Conservation (phyloP, 768 basidiomycete species). For the Boletus patriciae region DNA sequence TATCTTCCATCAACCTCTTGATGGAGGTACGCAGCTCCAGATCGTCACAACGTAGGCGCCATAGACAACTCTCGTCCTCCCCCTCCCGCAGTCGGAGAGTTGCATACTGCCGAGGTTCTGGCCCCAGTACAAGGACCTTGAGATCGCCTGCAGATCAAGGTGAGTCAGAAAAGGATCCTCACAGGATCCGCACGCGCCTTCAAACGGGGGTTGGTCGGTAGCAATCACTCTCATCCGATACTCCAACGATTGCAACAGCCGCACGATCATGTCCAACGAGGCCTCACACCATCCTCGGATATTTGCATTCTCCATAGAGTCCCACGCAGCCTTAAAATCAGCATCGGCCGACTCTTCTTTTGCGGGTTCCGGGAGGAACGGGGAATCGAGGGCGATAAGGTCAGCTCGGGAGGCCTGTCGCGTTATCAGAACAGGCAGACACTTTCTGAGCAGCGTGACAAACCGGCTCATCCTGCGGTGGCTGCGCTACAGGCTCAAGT, state of each 20-base stretch:
- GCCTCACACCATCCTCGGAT: conserved; percentile 70
- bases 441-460: conserved; percentile 2
- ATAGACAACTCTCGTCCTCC: conserved; percentile 71
- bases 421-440: conserved; percentile 13
- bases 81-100: conserved; percentile 58
- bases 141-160: conserved; percentile 52
- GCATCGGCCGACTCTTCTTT: conserved; percentile 17
- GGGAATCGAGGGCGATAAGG: conserved; percentile 74
- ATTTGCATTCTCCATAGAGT: conserved; percentile 43
- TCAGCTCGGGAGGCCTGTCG: conserved; percentile 43
- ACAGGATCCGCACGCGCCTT: conserved; percentile 42
- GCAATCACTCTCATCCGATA: conserved; percentile 50
- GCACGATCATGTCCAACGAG: conserved; percentile 53
- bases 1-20: conserved; percentile 41
- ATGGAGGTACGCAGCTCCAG: conserved; percentile 42
- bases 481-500: not conserved
- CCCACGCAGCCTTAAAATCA: conserved; percentile 64
- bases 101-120: conserved; percentile 27
- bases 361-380: conserved; percentile 54
- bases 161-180: not conserved
- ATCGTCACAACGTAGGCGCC: conserved; percentile 63
- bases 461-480: conserved; percentile 23
- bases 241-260: conserved; percentile 51
- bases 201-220: conserved; percentile 56
- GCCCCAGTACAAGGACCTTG: conserved; percentile 51